Evolutionary conservation across 75 land plant genomes (phyloP).

Genomic region (Pinus tabuliformis): DNA sequence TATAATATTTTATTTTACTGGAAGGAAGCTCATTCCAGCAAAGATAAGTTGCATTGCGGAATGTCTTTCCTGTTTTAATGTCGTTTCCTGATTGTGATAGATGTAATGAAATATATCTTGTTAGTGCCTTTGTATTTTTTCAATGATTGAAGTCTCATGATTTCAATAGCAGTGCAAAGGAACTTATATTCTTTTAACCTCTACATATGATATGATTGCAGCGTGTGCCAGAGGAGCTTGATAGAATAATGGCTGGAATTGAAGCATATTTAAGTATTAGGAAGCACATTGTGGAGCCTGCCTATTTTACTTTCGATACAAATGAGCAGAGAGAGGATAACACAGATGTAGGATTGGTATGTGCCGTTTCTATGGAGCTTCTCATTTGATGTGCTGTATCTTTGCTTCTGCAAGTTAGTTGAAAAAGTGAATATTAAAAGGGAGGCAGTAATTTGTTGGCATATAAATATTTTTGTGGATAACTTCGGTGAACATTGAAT

Average conservation of each 20-base stretch:
- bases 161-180: neutral
- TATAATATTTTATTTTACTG: neutral
- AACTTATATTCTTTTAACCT: neutral
- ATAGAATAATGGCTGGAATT: constrained; percentile 86
- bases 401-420: neutral
- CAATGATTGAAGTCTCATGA: neutral
- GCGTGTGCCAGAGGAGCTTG: constrained; percentile 94
- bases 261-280: constrained; percentile 87
- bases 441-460: neutral
- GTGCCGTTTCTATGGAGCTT: neutral
- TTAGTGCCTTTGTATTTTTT: neutral
- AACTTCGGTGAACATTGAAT: no score
- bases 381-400: neutral
- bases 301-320: constrained; percentile 31
- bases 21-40: neutral
- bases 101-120: neutral
- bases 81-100: neutral
- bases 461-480: neutral
- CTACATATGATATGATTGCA: constrained; percentile 18
- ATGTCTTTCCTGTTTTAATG: neutral
- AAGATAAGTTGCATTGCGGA: no score
- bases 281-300: constrained; percentile 42
- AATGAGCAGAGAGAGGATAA: neutral
- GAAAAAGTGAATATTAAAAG: neutral
- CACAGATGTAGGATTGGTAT: constrained; percentile 8